Conservation (phyloP, 495 filamentous ascomycete species). For the Thermothielavioides terrestris region DNA sequence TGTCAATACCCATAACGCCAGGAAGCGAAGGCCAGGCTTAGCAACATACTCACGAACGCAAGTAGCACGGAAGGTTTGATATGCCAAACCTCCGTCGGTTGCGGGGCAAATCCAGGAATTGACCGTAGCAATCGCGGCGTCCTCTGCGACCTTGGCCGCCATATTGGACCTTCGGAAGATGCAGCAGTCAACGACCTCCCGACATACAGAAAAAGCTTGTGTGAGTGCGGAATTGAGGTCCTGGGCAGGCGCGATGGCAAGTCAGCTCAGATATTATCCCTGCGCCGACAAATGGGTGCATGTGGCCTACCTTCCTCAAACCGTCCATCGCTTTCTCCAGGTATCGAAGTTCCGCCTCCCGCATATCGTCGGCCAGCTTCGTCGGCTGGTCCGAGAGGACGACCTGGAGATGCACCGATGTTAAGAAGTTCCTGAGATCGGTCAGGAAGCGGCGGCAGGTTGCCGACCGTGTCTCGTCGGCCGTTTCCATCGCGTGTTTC, state of each 20-base stretch:
- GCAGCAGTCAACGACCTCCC: not conserved
- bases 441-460: constrained; percentile 28
- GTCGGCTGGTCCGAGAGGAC: constrained; percentile 34
- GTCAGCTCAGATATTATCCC: not conserved
- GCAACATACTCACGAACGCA: constrained; percentile 39
- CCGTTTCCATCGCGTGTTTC: constrained; percentile 46
- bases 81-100: constrained; percentile 40
- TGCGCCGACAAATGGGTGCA: too few relatives aligned
- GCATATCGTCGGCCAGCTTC: constrained; percentile 36
- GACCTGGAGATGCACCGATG: constrained; percentile 46
- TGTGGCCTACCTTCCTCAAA: constrained; percentile 38
- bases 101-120: constrained; percentile 39
- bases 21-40: constrained; percentile 7
- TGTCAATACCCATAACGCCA: constrained; percentile 10
- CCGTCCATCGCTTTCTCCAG: constrained; percentile 29
- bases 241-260: not conserved
- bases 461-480: constrained; percentile 21
- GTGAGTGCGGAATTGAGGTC: not conserved
- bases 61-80: constrained; percentile 48
- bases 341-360: constrained; percentile 27
- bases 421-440: constrained; percentile 40
- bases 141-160: not conserved
- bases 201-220: not conserved
- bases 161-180: not conserved
- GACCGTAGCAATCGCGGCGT: not conserved